Base-by-base conservation (phyloP, 441 rosid species). In the Brassica balearica region DNA sequence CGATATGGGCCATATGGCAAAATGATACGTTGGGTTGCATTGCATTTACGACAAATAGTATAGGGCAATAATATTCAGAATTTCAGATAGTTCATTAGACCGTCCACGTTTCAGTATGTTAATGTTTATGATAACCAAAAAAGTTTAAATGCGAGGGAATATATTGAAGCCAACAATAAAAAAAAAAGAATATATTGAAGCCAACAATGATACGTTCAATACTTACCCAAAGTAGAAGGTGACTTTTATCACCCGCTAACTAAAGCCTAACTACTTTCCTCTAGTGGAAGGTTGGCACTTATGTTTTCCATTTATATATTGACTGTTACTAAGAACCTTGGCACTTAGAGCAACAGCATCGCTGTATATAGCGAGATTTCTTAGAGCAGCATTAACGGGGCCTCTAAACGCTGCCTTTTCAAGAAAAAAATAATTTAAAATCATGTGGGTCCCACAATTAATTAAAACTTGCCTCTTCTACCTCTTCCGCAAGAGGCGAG, bases 191-290 rank as follows among this genome's bases (percentile, higher is more conserved):
- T 41, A 36, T 36, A 36, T 36, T 36, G 11, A 9, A 41, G 48
- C 48, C 48, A 41, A 23, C 64, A 41, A 11, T 66, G 20, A 73
- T 6, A 69, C 69, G n/a, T 4, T 64, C 61, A 79, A 20, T 69
- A 43, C 69, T 74, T 75, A 75, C 76, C 69, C 69, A 75, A 75
- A 65, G 62, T 74, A 75, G 82, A 70, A 74, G 72, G 72, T 74
- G 68, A 20, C 73, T 46, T 74, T 69, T 58, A 29, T 32, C 62
- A 63, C 27, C 27, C 70, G 22, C 79, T 20, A 19, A 56, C 22
- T 41, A 10, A 41, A 41, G 71, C 75, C 53, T 79, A 69, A 69
- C 79, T 29, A 74, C 68, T 69, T 74, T 64, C 79, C 64, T 56
- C 58, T 64, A 79, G 72, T 63, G 79, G 82, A 79, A 69, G 67